Conservation (phyloP, 805 yeast species). For the Ogataea ganodermae region DNA sequence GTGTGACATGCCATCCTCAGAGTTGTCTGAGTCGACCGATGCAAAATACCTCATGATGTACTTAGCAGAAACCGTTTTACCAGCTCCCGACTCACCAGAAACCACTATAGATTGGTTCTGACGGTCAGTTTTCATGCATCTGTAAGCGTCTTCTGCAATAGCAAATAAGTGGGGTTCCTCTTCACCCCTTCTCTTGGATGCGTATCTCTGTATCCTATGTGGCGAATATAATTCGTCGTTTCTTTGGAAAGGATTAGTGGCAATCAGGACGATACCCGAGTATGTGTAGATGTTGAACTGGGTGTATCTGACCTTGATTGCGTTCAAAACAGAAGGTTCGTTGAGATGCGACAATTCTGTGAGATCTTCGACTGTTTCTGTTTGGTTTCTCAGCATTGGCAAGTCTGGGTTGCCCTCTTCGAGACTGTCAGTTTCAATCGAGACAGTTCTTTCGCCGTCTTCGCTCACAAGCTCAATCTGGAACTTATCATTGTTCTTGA, state of each 20-base stretch:
- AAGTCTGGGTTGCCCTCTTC: slow-evolving; percentile 57
- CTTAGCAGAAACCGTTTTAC: slow-evolving; percentile 96
- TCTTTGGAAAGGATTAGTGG: slow-evolving; percentile 92
- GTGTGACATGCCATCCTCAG: slow-evolving; percentile 70
- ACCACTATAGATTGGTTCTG: slow-evolving; percentile 95
- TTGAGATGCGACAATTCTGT: slow-evolving; percentile 89
- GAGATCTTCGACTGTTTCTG: slow-evolving; percentile 93
- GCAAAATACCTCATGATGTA: slow-evolving; percentile 98
- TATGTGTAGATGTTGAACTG: slow-evolving; percentile 93
- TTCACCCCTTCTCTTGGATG: slow-evolving; percentile 91
- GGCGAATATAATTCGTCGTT: slow-evolving; percentile 89
- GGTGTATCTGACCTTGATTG: slow-evolving; percentile 84
- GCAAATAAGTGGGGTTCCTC: slow-evolving; percentile 96
- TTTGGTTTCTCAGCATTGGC: slow-evolving; percentile 86
- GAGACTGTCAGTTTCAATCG: slow-evolving; percentile 49
- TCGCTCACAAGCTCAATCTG: slow-evolving; percentile 57
- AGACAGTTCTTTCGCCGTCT: slow-evolving; percentile 44
- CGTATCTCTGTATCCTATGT: slow-evolving; percentile 92
- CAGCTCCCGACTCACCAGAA: slow-evolving; percentile 98
- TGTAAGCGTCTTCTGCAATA: slow-evolving; percentile 95
- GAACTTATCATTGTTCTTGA: slow-evolving; percentile 45
- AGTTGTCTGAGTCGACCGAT: slow-evolving; percentile 67
- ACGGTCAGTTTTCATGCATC: slow-evolving; percentile 86
- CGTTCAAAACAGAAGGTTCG: slow-evolving; percentile 95
- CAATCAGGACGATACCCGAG: slow-evolving; percentile 94